Conservation (phyloP, 2,329 filamentous ascomycete genomes). For the Aureobasidium namibiae region DNA sequence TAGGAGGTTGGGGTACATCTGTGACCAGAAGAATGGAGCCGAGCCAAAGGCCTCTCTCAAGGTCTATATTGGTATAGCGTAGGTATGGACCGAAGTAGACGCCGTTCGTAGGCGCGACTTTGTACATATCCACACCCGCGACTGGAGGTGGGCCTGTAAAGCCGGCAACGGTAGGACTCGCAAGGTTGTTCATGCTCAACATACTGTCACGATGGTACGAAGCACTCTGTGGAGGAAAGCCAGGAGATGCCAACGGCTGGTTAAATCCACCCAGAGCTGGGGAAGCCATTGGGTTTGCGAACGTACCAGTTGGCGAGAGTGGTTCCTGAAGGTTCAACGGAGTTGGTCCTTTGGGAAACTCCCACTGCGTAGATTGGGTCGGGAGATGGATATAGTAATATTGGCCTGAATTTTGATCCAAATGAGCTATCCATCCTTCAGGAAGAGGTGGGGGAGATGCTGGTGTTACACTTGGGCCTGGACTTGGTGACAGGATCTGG, state of each 20-base stretch:
- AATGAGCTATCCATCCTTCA: slow-evolving; percentile 95
- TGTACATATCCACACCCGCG: slow-evolving; percentile 89
- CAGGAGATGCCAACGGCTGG: slow-evolving; percentile 67
- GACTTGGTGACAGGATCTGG: slow-evolving; percentile 29
- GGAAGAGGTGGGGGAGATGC: slow-evolving; percentile 86
- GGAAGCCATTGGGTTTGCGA: slow-evolving; percentile 36
- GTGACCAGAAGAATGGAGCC: slow-evolving; percentile 92
- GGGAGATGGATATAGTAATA: slow-evolving; percentile 98
- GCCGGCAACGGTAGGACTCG: slow-evolving; percentile 68
- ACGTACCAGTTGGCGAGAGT: slow-evolving; percentile 64
- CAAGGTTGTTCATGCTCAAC: slow-evolving; percentile 67
- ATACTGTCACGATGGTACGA: slow-evolving; percentile 64
- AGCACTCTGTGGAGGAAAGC: slow-evolving; percentile 73
- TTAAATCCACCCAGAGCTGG: slow-evolving; percentile 41
- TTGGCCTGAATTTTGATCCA: slow-evolving; percentile 91
- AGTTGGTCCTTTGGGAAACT: slow-evolving; percentile 93
- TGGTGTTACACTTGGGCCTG: slow-evolving; percentile 47
- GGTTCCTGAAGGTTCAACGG: slow-evolving; percentile 80
- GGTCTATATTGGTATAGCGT: slow-evolving; percentile 93
- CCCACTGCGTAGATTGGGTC: slow-evolving; percentile 95
- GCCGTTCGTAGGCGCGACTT: slow-evolving; percentile 84
- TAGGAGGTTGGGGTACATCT: slow-evolving; percentile 84
- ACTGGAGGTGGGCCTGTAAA: slow-evolving; percentile 83
- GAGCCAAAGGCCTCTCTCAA: slow-evolving; percentile 83
- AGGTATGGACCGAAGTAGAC: slow-evolving; percentile 98